Evolutionary conservation across 106 monocot species (phyloP).

Genomic region (Platanthera guangdongensis): DNA sequence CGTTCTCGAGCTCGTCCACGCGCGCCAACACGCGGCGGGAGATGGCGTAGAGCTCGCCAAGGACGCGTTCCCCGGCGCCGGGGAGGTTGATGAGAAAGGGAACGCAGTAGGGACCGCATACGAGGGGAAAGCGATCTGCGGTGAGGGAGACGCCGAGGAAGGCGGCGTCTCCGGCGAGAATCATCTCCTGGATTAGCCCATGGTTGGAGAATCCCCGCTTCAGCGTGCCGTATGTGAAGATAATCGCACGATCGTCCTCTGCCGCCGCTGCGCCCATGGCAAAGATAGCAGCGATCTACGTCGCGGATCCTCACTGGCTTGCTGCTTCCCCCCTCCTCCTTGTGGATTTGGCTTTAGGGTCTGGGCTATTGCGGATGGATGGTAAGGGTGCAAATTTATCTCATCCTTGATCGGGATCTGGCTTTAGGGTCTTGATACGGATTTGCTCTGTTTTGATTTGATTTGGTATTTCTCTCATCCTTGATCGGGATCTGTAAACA

Average conservation of each 20-base stretch:
- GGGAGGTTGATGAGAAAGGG: too few species aligned
- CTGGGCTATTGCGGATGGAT: not conserved
- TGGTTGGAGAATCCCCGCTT: constrained; percentile 88
- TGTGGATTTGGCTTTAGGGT: not conserved
- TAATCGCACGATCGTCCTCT: constrained; percentile 10
- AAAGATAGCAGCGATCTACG: not conserved
- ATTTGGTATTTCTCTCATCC: too few species aligned
- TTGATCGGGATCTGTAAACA: too few species aligned
- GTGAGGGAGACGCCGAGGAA: constrained; percentile 48
- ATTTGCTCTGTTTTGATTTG: too few species aligned
- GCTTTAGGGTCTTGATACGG: too few species aligned
- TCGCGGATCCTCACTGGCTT: not conserved
- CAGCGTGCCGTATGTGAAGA: constrained; percentile 90
- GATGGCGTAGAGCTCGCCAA: too few species aligned
- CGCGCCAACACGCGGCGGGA: too few species aligned
- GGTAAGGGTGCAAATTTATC: too few species aligned
- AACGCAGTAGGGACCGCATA: too few species aligned
- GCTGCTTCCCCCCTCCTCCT: not conserved
- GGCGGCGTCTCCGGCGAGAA: constrained; percentile 44
- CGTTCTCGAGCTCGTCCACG: constrained; percentile 79
- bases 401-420: too few species aligned
- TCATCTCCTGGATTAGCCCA: constrained; percentile 47
- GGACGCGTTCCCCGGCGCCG: too few species aligned
- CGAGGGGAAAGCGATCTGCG: constrained; percentile 31
- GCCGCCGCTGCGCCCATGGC: not conserved